Percentiles rank a stretch among this genome's conserved stretches.
Conservation (phyloP, 1,139 yeast genomes). For the Candida frijolesensis region DNA sequence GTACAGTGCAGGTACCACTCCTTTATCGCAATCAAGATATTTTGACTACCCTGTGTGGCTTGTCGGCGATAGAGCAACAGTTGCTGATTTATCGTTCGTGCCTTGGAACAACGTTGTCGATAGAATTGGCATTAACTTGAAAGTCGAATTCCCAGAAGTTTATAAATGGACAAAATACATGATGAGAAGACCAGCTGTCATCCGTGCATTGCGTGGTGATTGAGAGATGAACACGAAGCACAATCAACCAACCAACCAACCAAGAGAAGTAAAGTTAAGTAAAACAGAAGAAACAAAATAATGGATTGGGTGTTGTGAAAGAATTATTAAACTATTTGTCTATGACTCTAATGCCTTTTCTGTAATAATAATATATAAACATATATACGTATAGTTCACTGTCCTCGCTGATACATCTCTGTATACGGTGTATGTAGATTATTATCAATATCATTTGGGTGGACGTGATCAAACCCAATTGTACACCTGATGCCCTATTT, state of each 20-base stretch:
- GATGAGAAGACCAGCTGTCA: conserved; percentile 88
- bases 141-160: conserved; percentile 90
- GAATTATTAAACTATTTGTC: conserved; percentile 1
- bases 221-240: conserved; percentile 15
- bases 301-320: neutral
- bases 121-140: conserved; percentile 84
- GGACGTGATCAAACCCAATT: too few species aligned
- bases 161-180: conserved; percentile 92
- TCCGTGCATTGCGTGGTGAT: conserved; percentile 73
- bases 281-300: neutral
- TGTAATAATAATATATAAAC: conserved; percentile 1
- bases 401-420: neutral
- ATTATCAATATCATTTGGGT: neutral
- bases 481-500: too few species aligned
- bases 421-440: neutral
- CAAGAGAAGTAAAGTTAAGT: neutral
- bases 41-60: conserved; percentile 95
- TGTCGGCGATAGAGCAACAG: conserved; percentile 86
- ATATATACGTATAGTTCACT: neutral
- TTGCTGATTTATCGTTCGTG: conserved; percentile 89
- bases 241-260: neutral
- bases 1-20: conserved; percentile 86
- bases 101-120: conserved; percentile 98
- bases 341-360: conserved; percentile 2
- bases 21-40: conserved; percentile 80